Evolutionary conservation across 2,329 filamentous ascomycete species (phyloP).

Genomic region (Trichoderma harzianum): DNA sequence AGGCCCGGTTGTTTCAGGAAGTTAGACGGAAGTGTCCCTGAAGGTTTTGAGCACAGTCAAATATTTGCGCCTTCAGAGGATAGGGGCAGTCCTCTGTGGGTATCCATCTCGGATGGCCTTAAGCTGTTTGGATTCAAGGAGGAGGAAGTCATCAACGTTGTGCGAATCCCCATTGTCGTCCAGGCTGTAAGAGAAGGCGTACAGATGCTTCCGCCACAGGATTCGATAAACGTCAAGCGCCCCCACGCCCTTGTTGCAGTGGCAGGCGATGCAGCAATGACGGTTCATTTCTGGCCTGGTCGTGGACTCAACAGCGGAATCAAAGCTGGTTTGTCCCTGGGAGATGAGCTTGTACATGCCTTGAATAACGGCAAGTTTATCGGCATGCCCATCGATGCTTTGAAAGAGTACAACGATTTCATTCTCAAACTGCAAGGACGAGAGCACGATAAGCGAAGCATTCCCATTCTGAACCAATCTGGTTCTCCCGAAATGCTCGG

Average conservation of each 20-base stretch:
- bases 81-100: slow-evolving; percentile 30
- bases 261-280: slow-evolving; percentile 36
- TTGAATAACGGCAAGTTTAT: slow-evolving; percentile 31
- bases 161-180: slow-evolving; percentile 36
- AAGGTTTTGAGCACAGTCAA: slow-evolving; percentile 30
- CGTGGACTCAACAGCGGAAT: slow-evolving; percentile 37
- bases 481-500: slow-evolving; percentile 34
- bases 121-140: slow-evolving; percentile 37
- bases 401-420: slow-evolving; percentile 36
- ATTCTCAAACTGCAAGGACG: slow-evolving; percentile 34
- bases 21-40: slow-evolving; percentile 29
- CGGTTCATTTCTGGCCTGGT: slow-evolving; percentile 38
- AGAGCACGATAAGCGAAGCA: slow-evolving; percentile 37
- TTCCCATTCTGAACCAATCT: slow-evolving; percentile 35
- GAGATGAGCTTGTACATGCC: slow-evolving; percentile 35
- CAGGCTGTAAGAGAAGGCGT: slow-evolving; percentile 34
- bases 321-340: slow-evolving; percentile 35
- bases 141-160: slow-evolving; percentile 35
- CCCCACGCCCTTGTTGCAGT: slow-evolving; percentile 34
- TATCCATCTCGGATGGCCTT: slow-evolving; percentile 34
- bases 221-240: slow-evolving; percentile 26
- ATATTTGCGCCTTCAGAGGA: slow-evolving; percentile 34
- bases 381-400: slow-evolving; percentile 29
- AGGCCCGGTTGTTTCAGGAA: slow-evolving; percentile 31
- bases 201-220: slow-evolving; percentile 27